A percentile compares a stretch with the other conserved stretches of the same genome.
Evolutionary conservation across 352 stramenopile genomes (phyloP).

Genomic region (Salisapilia sapeloensis): DNA sequence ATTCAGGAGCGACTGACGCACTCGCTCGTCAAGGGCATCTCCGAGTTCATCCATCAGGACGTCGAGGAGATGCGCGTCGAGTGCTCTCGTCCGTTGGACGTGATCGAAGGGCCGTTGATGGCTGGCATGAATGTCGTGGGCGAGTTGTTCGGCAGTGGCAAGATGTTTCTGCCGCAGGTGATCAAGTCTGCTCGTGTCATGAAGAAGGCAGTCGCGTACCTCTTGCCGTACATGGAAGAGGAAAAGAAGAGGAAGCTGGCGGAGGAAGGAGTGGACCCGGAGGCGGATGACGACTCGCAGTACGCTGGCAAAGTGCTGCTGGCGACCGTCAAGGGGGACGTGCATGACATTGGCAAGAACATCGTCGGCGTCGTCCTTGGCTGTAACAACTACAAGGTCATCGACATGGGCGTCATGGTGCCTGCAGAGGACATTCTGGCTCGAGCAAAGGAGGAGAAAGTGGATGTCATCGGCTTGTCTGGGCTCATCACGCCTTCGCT

Average conservation of each 20-base stretch:
- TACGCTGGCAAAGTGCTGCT: constrained; percentile 91
- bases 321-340: constrained; percentile 97
- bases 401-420: constrained; percentile 95
- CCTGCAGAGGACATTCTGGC: constrained; percentile 77
- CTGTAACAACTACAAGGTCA: constrained; percentile 98
- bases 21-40: constrained; percentile 95
- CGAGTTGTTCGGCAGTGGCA: constrained; percentile 92
- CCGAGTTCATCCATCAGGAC: constrained; percentile 89
- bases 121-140: constrained; percentile 97
- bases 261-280: constrained; percentile 68
- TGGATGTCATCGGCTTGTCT: constrained; percentile 94
- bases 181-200: constrained; percentile 98
- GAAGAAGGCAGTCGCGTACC: constrained; percentile 97
- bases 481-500: constrained; percentile 95
- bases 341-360: constrained; percentile 99
- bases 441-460: constrained; percentile 58
- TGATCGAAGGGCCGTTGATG: constrained; percentile 98
- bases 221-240: constrained; percentile 96
- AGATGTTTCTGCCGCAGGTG: constrained; percentile 98
- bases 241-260: constrained; percentile 82
- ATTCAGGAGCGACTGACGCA: constrained; percentile 89
- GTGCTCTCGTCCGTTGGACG: constrained; percentile 75
- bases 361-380: constrained; percentile 96
- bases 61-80: constrained; percentile 86
- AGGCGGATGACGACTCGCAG: constrained; percentile 64